These are phyloP conservation scores for Aphanomyces stellatus DNA, from an alignment of 352 stramenopile genomes.

Conservation along the genomic window DNA sequence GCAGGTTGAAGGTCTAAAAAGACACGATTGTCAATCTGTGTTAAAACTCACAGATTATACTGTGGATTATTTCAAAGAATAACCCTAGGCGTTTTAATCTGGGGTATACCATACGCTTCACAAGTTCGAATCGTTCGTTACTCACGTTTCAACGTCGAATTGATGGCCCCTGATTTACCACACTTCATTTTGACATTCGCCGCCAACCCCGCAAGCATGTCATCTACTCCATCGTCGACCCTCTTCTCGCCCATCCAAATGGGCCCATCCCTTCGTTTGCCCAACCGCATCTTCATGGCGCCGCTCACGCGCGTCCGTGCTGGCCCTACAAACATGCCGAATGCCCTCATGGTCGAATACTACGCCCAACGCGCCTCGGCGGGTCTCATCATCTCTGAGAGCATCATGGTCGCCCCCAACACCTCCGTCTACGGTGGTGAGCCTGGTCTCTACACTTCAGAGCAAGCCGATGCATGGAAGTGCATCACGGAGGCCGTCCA, in stretches of 20 bases:
- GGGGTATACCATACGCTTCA: too few species aligned
- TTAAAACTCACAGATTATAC: too few species aligned
- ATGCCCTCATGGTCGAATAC: slow-evolving; percentile 27
- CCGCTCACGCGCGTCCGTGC: slow-evolving; percentile 31
- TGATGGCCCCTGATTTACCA: too few species aligned
- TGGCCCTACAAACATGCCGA: slow-evolving; percentile 21
- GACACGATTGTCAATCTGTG: too few species aligned
- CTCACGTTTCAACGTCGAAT: too few species aligned
- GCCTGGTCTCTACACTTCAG: slow-evolving; percentile 35
- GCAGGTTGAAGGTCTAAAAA: too few species aligned
- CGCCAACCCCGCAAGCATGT: too few species aligned
- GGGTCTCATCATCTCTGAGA: slow-evolving; percentile 44
- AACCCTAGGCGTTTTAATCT: too few species aligned
- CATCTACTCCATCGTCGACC: not conserved
- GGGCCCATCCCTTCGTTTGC: slow-evolving; percentile 24
- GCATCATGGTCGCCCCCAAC: slow-evolving; percentile 28
- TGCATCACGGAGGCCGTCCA: slow-evolving; percentile 51
- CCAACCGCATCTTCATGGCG: slow-evolving; percentile 36
- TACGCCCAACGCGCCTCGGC: slow-evolving; percentile 31
- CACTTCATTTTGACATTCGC: too few species aligned
- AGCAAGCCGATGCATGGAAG: slow-evolving; percentile 39
- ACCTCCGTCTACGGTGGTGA: slow-evolving; percentile 27
- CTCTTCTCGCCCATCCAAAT: slow-evolving; percentile 28
- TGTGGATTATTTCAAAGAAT: too few species aligned
- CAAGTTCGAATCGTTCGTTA: too few species aligned